Conservation (phyloP, 176 grass and related monocot species). For the Cenchrus purpureus region DNA sequence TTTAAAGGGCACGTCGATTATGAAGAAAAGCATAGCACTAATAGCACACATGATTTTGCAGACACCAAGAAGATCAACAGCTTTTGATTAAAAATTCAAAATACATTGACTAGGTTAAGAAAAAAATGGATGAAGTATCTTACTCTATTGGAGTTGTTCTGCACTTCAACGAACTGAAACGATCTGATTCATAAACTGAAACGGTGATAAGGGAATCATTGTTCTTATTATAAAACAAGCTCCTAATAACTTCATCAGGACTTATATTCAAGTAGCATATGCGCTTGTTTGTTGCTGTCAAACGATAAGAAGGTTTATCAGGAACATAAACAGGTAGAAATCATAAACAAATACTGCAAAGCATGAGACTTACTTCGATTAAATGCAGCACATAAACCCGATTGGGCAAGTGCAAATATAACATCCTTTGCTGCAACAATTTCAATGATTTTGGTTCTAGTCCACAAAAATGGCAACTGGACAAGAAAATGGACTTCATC, state of each 20-base stretch:
- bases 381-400: slow-evolving; percentile 78
- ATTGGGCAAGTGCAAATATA: slow-evolving; percentile 78
- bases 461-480: slow-evolving; percentile 63
- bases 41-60: not conserved
- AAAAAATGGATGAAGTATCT: slow-evolving; percentile 40
- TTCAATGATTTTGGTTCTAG: slow-evolving; percentile 78
- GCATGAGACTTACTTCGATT: slow-evolving; percentile 57
- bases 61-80: not conserved
- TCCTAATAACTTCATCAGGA: slow-evolving; percentile 78
- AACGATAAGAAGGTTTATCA: slow-evolving; percentile 48
- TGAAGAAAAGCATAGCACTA: not conserved
- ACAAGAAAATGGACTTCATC: slow-evolving; percentile 55
- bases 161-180: slow-evolving; percentile 79
- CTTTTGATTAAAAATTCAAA: slow-evolving; percentile 21
- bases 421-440: slow-evolving; percentile 85
- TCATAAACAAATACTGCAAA: slow-evolving; percentile 14
- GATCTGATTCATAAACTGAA: slow-evolving; percentile 77
- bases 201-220: slow-evolving; percentile 72
- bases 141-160: slow-evolving; percentile 87
- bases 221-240: slow-evolving; percentile 82
- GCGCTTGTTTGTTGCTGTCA: slow-evolving; percentile 76
- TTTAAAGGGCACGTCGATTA: not conserved
- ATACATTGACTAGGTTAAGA: not conserved
- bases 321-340: slow-evolving; percentile 34
- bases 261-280: slow-evolving; percentile 91